Percentiles rank a stretch among this genome's conserved stretches.
Evolutionary conservation across 306 rosid species (phyloP).

Genomic region (Mimosa pudica): DNA sequence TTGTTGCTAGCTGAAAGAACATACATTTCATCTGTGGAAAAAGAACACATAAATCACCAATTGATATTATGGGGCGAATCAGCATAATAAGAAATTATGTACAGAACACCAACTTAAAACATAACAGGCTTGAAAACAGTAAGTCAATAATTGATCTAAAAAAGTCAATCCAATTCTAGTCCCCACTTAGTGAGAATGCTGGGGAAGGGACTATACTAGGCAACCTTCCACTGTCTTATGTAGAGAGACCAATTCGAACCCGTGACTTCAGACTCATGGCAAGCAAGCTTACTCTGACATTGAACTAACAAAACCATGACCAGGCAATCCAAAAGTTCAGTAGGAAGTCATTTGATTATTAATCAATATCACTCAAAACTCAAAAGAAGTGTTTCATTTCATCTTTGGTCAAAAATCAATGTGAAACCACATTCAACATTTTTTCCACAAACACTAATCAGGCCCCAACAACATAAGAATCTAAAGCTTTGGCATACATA

Average conservation of each 20-base stretch:
- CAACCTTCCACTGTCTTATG: too few species aligned
- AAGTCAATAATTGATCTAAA: background rate
- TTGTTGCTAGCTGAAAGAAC: slow-evolving; percentile 82
- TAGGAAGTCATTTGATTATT: background rate
- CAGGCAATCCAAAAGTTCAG: slow-evolving; percentile 20
- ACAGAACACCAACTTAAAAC: slow-evolving; percentile 5
- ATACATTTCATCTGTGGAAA: slow-evolving; percentile 91
- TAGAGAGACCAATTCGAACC: too few species aligned
- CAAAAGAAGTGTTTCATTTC: slow-evolving; percentile 17
- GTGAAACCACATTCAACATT: slow-evolving; percentile 25
- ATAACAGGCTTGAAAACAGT: slow-evolving; percentile 21
- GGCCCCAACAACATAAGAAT: slow-evolving; percentile 17
- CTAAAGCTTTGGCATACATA: slow-evolving; percentile 47
- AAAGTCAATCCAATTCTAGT: too few species aligned
- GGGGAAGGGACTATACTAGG: too few species aligned
- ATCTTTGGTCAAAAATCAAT: background rate
- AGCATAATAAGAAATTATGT: slow-evolving; percentile 17
- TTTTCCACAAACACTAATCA: background rate
- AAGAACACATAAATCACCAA: slow-evolving; percentile 28
- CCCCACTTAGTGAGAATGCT: too few species aligned
- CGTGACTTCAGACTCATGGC: too few species aligned
- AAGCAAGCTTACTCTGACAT: background rate
- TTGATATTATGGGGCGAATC: slow-evolving; percentile 16
- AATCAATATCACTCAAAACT: background rate
- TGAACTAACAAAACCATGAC: slow-evolving; percentile 5